These are phyloP conservation scores for Raffaelea ambrosiae DNA, from an alignment of 2,329 filamentous ascomycete genomes.

Conservation along the genomic window DNA sequence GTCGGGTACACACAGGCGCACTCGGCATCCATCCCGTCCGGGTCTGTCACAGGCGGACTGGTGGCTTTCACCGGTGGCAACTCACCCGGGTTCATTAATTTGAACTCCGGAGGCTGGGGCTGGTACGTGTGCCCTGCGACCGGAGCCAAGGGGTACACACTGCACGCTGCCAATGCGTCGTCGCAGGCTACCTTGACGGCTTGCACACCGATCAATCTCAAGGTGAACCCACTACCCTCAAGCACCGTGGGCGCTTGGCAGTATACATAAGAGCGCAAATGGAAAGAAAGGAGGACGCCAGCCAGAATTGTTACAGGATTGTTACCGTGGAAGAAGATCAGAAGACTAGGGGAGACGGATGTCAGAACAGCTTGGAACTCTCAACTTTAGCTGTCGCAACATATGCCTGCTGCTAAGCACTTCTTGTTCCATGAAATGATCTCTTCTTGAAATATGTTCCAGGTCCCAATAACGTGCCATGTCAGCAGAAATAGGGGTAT, in stretches of 20 bases:
- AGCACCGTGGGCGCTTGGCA: conserved; percentile 20
- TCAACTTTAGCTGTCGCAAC: no score
- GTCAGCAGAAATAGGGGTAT: no score
- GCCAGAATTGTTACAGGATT: no score
- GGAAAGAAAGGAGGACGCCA: background rate
- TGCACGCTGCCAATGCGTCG: conserved; percentile 18
- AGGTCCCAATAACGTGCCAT: no score
- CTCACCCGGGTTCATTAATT: conserved; percentile 24
- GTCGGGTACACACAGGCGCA: conserved; percentile 25
- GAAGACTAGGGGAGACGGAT: no score
- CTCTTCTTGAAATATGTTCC: no score
- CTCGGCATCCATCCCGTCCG: conserved; percentile 20
- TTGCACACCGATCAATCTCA: conserved; percentile 20
- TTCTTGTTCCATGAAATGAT: no score
- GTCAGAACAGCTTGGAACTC: no score
- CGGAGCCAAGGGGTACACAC: conserved; percentile 15
- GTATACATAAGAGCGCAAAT: conserved; percentile 15
- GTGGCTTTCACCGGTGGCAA: conserved; percentile 20
- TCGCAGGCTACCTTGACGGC: conserved; percentile 13
- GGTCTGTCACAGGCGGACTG: conserved; percentile 18
- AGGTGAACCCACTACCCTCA: conserved; percentile 15
- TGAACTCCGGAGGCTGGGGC: conserved; percentile 21
- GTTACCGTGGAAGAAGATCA: no score
- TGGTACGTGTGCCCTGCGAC: conserved; percentile 20
- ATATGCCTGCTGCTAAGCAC: no score